phyloP scores from a whole-genome alignment of 192 early-diverging fungal genomes.

The Umbelopsis sp. region DNA sequence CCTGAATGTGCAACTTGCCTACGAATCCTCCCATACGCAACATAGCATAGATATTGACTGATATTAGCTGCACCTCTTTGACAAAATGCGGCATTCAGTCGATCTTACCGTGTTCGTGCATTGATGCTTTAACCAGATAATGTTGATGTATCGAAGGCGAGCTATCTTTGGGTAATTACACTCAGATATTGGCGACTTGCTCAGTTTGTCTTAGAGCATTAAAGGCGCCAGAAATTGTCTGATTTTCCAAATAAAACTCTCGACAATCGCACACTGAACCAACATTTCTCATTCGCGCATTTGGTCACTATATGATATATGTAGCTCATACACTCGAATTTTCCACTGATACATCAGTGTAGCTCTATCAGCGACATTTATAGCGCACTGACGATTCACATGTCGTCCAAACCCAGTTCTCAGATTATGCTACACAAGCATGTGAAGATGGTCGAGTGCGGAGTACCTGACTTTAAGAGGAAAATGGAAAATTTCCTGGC shows the following conservation, averaged over 20 bases:
- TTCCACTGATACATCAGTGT: neutral
- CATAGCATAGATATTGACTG: too few species aligned
- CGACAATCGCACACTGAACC: neutral
- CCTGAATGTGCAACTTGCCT: too few species aligned
- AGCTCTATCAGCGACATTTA: neutral
- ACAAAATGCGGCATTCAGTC: neutral
- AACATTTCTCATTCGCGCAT: neutral
- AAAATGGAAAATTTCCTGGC: neutral
- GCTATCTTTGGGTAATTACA: conserved; percentile 18
- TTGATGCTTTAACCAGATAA: neutral
- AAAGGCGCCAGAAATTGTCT: too few species aligned
- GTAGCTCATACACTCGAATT: too few species aligned
- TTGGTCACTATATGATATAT: too few species aligned
- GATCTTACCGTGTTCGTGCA: conserved; percentile 19
- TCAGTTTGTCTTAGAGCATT: too few species aligned
- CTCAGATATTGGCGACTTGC: conserved; percentile 1
- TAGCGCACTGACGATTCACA: conserved; percentile 9
- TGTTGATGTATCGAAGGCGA: too few species aligned
- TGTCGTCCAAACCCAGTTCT: neutral
- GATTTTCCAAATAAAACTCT: neutral
- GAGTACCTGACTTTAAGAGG: neutral
- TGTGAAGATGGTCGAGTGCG: conserved; percentile 13
- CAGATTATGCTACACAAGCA: conserved; percentile 5
- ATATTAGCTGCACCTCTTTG: neutral
- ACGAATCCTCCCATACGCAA: too few species aligned